phyloP scores from a whole-genome alignment of 116 monocot species.

The Phalaenopsis hybrid region DNA sequence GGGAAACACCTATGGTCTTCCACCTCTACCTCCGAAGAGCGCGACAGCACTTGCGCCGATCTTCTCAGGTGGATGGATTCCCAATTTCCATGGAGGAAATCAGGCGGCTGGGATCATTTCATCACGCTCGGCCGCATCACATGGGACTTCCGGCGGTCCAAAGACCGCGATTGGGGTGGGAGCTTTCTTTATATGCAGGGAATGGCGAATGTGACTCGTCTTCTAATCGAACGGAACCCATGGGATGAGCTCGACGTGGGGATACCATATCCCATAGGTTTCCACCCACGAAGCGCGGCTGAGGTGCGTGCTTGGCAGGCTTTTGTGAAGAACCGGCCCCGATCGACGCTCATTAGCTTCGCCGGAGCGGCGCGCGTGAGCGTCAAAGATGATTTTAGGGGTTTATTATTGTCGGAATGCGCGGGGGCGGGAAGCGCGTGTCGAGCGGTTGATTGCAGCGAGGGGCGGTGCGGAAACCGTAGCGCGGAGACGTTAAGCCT shows the following conservation, averaged over 20 bases:
- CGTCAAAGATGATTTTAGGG: constrained; percentile 56
- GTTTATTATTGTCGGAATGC: constrained; percentile 45
- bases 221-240: constrained; percentile 68
- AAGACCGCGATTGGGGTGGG: constrained; percentile 51
- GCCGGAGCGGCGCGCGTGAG: constrained; percentile 51
- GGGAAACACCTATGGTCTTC: constrained; percentile 51
- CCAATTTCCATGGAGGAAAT: constrained; percentile 23
- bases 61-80: constrained; percentile 37
- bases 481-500: constrained; percentile 30
- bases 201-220: constrained; percentile 59
- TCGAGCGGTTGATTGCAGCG: constrained; percentile 43
- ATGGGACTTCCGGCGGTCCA: constrained; percentile 75
- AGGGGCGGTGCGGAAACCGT: constrained; percentile 26
- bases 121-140: constrained; percentile 69
- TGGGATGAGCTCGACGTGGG: constrained; percentile 57
- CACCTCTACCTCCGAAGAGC: constrained; percentile 26
- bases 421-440: constrained; percentile 20
- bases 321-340: constrained; percentile 25
- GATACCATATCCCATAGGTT: constrained; percentile 55
- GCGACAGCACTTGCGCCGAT: constrained; percentile 20
- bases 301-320: constrained; percentile 34
- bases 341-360: constrained; percentile 61
- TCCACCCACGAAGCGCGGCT: constrained; percentile 36
- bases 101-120: constrained; percentile 64
- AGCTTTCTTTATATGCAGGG: constrained; percentile 63